These are phyloP conservation scores for Trichophyton schoenleinii DNA, from an alignment of 2,329 filamentous ascomycete species.

Conservation along the genomic window DNA sequence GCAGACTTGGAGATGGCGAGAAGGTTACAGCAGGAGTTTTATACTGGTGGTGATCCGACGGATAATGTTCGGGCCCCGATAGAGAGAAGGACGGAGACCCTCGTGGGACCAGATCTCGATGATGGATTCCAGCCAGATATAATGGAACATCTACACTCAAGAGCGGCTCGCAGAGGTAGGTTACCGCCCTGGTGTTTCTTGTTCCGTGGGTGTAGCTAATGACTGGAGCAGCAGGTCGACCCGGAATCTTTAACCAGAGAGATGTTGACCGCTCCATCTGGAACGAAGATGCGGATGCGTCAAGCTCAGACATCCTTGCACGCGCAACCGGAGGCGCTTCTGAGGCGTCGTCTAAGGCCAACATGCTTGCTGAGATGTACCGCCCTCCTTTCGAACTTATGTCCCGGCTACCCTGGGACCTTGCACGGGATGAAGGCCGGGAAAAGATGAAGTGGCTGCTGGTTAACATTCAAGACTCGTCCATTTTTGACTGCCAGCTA, in stretches of 20 bases:
- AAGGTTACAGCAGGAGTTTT: slow-evolving; percentile 83
- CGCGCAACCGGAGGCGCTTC: slow-evolving; percentile 53
- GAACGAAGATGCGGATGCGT: slow-evolving; percentile 38
- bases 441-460: slow-evolving; percentile 86
- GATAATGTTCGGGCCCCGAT: slow-evolving; percentile 73
- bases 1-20: slow-evolving; percentile 91
- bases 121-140: slow-evolving; percentile 12
- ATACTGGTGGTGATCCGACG: slow-evolving; percentile 43
- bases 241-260: slow-evolving; percentile 59
- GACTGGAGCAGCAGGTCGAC: slow-evolving; percentile 24
- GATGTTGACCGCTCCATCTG: slow-evolving; percentile 45
- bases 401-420: slow-evolving; percentile 64
- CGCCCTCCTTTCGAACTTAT: slow-evolving; percentile 87
- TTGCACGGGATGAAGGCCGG: slow-evolving; percentile 73
- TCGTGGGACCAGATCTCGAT: slow-evolving; percentile 59
- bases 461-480: slow-evolving; percentile 88
- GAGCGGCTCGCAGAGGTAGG: background rate
- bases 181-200: background rate
- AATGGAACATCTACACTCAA: slow-evolving; percentile 11
- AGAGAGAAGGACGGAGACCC: slow-evolving; percentile 76
- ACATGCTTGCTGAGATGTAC: slow-evolving; percentile 78
- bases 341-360: slow-evolving; percentile 55
- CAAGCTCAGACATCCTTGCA: slow-evolving; percentile 43
- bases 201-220: background rate
- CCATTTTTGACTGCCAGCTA: slow-evolving; percentile 86